Evolutionary conservation across 2,329 filamentous ascomycete genomes (phyloP), one percentile per base, ranked within the genome.

Genomic region (Lasiodiplodia theobromae): DNA sequence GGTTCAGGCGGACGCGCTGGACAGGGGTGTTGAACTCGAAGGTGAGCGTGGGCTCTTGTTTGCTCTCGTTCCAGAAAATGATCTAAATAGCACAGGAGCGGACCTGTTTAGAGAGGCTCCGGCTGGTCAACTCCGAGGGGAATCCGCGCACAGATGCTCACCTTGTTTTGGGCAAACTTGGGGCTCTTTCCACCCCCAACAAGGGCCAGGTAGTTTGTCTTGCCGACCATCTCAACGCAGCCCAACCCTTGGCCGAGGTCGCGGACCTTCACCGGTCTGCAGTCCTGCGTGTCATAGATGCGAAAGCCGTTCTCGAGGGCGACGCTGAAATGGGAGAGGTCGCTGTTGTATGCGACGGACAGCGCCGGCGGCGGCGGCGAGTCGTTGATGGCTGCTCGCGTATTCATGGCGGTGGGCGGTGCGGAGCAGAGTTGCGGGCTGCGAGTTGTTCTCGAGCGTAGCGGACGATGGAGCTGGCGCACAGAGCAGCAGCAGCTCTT

Each of bases 51-150:
- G 91, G 89, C 72, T 90, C 91, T 70, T 91, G 89, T 72, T 92
- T 92, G 70, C 88, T 86, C 74, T 97, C 93, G 78, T 99, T 94
- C 94, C 94, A 98, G 74, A 98, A 92, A 72, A 96, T 89, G 60
- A 94, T 86, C 88, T 91, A 68, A 28, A 72, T 68, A 72, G 44
- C 72, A 73, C 66, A 68, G 74, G 52, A 11, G 28, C 25, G 25
- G 31, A 21, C 53, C 58, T 56, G 58, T 64, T 56, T 56, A 57
- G 28, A 68, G 44, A 21, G 21, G n/a, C 47, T 53, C 60, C 47
- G 53, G 54, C 18, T 68, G n/a, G 28, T 60, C 63, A 25, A 69
- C 56, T 31, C 71, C 62, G 10, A 65, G 21, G 52, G 63, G 52
- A 28, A 4, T 14, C 31, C 3, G 54, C 16, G 62, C 10, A 23